Evolutionary conservation across 1,284 basidiomycete species (phyloP), one percentile per base, ranked within the genome.

Genomic region (Irpex sp.): DNA sequence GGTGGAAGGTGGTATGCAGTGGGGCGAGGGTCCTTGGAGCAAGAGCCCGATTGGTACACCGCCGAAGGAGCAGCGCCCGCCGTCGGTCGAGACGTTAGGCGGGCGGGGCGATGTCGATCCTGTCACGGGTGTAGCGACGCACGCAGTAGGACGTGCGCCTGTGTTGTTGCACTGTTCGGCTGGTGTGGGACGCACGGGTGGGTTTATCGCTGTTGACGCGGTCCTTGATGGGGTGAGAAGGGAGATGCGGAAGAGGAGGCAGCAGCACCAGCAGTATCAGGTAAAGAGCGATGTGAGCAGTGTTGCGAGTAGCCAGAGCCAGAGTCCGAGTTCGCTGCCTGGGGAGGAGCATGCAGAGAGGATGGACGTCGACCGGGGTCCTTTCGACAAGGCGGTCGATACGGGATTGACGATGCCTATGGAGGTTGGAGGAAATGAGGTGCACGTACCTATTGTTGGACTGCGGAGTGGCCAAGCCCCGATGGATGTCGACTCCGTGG

Each of bases 161-260:
- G 81, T 92, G 11, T 71, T 93, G 47, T 72, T 93, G 63, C 89
- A 93, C 77, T 95, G 94, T 72, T 95, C 93, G 17, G 95, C 95
- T 0, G 95, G 95, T 13, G 93, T 97, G 3, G 95, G 95, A 0
- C 83, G 95, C 46, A 97, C 95, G 0, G 95, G 95, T 26, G 93
- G 92, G 47, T 97, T 93, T 74, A 95, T 97, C 71, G 87, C 92
- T 9, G 85, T 96, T 3, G 94, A 96, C 74, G 90, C 94, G 1
- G 82, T 95, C 46, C 77, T 96, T 50, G 93, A 96, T 70, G 90
- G 86, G 0, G 78, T 97, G 1, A 79, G 85, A 64, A 76, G 83
- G 47, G 92, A 94, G 73, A 70, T 90, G 70, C 74, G 77, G 63
- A 80, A 74, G 65, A 67, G 69, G 13, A 46, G 39, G 39, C 39